Evolutionary conservation across 352 stramenopile species (phyloP), one percentile per base, ranked within the genome.

Genomic region (Phytopythium mirpurense): DNA sequence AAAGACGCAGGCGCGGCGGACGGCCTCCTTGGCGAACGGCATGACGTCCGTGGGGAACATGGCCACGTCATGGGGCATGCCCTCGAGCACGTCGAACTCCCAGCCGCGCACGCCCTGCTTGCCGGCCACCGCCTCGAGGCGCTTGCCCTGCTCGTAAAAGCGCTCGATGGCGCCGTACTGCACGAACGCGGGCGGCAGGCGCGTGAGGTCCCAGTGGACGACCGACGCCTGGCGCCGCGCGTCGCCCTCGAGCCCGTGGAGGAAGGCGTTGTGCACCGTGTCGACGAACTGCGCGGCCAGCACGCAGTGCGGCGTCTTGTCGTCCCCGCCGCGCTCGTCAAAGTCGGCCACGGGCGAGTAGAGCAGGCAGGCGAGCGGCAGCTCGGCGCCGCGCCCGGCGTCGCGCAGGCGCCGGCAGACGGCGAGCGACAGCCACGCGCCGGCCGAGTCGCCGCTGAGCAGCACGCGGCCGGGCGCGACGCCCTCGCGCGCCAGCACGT

Each of bases 381-480:
- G 29, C 23, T 65, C 53, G 2, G 50, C 34, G 24, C 32, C n/a
- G n/a, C 35, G 51, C 31, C 51, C 60, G 19, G 58, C 34, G 38
- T 70, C 56, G 31, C 63, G 62, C 11, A 72, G 48, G 37, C 60
- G 50, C 55, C 63, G 57, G 34, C 67, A 65, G 42, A 57, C 67
- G 1, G 66, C 65, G 36, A 74, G 68, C 9, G 55, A 67, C 46
- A 74, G 63, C 31, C 67, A 65, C 9, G 59, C 74, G 2, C 74
- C 71, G n/a, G 74, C 71, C 47, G 68, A 80, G 52, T 85, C 74
- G 3, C 69, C 69, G 18, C 63, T 68, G 23, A 80, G 49, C 18
- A 78, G 43, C 18, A 83, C 57, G 24, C 64, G 63, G 36, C 55
- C 58, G 0, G 65, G 42, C 32, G 60, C 19, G 18, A 80, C 21